Evolutionary conservation across 2,329 filamentous ascomycete species (phyloP).

Genomic region (Plenodomus tracheiphilus): DNA sequence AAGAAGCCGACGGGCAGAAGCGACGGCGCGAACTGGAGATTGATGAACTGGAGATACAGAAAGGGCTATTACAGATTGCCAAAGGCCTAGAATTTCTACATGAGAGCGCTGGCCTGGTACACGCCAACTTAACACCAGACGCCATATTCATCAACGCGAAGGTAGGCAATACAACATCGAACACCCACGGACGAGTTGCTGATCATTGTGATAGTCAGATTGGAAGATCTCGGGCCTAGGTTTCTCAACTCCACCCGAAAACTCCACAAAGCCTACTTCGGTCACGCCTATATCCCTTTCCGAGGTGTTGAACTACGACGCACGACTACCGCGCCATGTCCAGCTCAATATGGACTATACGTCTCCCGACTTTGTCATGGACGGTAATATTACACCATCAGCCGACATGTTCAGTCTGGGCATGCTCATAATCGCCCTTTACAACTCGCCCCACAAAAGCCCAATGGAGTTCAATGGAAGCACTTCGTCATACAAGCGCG

Average conservation of each 20-base stretch:
- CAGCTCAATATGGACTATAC: conserved; percentile 93
- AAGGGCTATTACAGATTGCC: conserved; percentile 87
- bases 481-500: conserved; percentile 79
- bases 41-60: conserved; percentile 96
- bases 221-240: conserved; percentile 98
- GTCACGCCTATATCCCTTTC: conserved; percentile 79
- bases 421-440: conserved; percentile 82
- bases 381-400: conserved; percentile 80
- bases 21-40: conserved; percentile 81
- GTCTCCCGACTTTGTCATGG: conserved; percentile 91
- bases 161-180: conserved; percentile 53
- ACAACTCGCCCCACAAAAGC: conserved; percentile 91
- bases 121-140: conserved; percentile 92
- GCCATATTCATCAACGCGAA: conserved; percentile 94
- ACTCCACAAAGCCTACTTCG: conserved; percentile 72
- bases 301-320: conserved; percentile 83
- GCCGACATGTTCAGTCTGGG: conserved; percentile 95
- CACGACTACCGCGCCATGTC: conserved; percentile 76
- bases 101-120: conserved; percentile 90
- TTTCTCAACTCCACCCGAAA: conserved; percentile 81
- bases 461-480: conserved; percentile 83
- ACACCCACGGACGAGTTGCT: conserved; percentile 22
- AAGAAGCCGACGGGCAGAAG: conserved; percentile 74
- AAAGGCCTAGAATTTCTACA: conserved; percentile 95
- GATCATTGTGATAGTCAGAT: conserved; percentile 66